A percentile compares a stretch with the other conserved stretches of the same genome.
These are phyloP conservation scores for Cunninghamia lanceolata DNA, from an alignment of 75 land plant genomes.

Conservation along the genomic window DNA sequence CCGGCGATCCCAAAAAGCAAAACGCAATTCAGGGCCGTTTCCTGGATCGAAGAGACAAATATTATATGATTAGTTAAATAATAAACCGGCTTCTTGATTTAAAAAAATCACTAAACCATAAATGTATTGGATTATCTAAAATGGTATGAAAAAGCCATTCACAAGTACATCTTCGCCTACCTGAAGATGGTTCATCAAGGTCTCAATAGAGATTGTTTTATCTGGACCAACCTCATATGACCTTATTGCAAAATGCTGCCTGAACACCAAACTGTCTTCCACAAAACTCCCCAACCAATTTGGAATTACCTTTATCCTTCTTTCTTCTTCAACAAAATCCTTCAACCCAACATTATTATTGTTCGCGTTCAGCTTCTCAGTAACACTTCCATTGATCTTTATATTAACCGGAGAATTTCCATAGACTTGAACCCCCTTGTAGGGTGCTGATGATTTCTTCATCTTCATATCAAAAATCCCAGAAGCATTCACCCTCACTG, in stretches of 20 bases:
- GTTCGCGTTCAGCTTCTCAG: background rate
- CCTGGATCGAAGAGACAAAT: slow-evolving; percentile 20
- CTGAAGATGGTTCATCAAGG: slow-evolving; percentile 77
- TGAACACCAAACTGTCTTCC: slow-evolving; percentile 54
- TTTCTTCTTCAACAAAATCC: slow-evolving; percentile 25
- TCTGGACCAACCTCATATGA: slow-evolving; percentile 80
- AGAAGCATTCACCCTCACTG: too few relatives aligned
- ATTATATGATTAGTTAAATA: background rate
- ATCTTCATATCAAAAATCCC: background rate
- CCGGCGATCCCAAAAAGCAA: slow-evolving; percentile 62
- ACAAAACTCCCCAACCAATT: slow-evolving; percentile 76
- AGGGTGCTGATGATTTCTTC: background rate
- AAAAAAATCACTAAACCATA: too few relatives aligned
- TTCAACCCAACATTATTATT: slow-evolving; percentile 4
- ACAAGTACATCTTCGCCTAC: slow-evolving; percentile 11
- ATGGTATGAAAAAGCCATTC: background rate
- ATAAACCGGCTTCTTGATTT: too few relatives aligned
- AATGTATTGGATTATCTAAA: too few relatives aligned
- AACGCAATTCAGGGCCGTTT: slow-evolving; percentile 76
- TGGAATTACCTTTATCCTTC: slow-evolving; percentile 55
- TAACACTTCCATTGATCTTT: slow-evolving; percentile 38
- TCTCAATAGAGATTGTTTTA: slow-evolving; percentile 68
- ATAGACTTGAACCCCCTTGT: slow-evolving; percentile 35
- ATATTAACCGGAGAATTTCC: slow-evolving; percentile 43
- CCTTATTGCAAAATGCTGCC: slow-evolving; percentile 68